Evolutionary conservation across 306 rosid species (phyloP), one percentile per base, ranked within the genome.

Genomic region (Cucurbita moschata): DNA sequence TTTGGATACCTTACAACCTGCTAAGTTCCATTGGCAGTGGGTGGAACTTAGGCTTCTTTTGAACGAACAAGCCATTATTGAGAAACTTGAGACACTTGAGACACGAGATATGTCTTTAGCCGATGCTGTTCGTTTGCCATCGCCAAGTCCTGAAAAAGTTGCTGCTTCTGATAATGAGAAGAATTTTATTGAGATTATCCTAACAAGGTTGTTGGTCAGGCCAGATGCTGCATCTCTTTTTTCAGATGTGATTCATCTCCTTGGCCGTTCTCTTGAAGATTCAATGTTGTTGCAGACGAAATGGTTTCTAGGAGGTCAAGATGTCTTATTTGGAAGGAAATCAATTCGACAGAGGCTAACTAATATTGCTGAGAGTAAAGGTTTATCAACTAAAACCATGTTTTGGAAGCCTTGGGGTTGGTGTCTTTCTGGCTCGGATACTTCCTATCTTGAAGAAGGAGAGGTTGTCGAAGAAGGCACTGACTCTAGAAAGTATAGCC

Each of bases 1-100:
- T 76, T 84, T 91, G 82, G 99, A 94, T 84, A 83, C 85, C 82
- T 81, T 94, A 81, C 99, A 94, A 81, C 95, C 91, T 76, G 99
- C 97, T 39, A 94, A 91, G 82, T 89, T 94, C 63, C 99, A 89
- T 75, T 94, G 99, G 99, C 99, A 94, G 79, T 94, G 99, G 99
- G 88, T 94, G 76, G 91, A 89, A 80, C 96, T 94, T 58, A 89
- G 99, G 85, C 83, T 94, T 76, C 96, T 94, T 75, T 85, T 94
- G 82, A 91, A 91, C 77, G 99, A 94, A 74, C 99, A 94, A 77
- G 88, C 92, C 73, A 89, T 94, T 23, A 57, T 87, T 47, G 99
- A 94, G 57, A 94, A 91, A 72, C 83, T 94, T 42, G 87, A 78
- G 75, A 40, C 63, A 43, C 88, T 68, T 43, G 86, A 79, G 75